phyloP scores from a whole-genome alignment of 2,329 filamentous ascomycete species.

The Trichoderma harzianum region DNA sequence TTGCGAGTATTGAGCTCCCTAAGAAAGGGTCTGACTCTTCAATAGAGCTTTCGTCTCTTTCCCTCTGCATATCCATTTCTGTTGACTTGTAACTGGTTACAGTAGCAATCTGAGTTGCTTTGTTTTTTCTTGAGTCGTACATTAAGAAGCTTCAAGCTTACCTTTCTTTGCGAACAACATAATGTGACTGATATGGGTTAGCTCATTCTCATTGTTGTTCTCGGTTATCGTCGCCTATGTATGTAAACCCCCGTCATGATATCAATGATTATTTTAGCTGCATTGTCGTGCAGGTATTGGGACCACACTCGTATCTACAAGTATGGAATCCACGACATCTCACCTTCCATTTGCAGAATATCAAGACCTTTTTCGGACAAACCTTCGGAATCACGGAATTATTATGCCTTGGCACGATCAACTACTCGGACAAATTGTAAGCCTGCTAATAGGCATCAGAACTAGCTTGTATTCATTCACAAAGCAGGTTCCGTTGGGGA shows the following conservation, averaged over 20 bases:
- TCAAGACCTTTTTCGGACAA: neutral
- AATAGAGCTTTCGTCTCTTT: neutral
- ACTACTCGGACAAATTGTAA: neutral
- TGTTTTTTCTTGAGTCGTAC: neutral
- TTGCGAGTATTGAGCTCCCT: neutral
- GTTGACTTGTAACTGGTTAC: neutral
- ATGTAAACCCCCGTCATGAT: neutral
- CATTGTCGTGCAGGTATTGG: neutral
- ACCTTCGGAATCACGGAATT: neutral
- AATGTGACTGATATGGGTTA: neutral
- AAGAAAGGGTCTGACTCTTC: slow-evolving; percentile 4
- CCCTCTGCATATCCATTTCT: neutral
- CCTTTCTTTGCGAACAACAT: neutral
- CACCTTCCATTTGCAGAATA: neutral
- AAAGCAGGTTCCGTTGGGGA: neutral
- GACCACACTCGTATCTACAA: neutral
- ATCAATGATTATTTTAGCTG: neutral
- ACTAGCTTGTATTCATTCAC: neutral
- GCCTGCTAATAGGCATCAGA: neutral
- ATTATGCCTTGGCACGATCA: neutral
- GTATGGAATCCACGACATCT: neutral
- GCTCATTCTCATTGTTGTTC: neutral
- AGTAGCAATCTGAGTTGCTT: neutral
- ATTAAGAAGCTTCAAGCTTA: neutral
- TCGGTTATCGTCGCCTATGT: neutral